phyloP scores from a whole-genome alignment of 148 eudicot species.

The Limonium bicolor region DNA sequence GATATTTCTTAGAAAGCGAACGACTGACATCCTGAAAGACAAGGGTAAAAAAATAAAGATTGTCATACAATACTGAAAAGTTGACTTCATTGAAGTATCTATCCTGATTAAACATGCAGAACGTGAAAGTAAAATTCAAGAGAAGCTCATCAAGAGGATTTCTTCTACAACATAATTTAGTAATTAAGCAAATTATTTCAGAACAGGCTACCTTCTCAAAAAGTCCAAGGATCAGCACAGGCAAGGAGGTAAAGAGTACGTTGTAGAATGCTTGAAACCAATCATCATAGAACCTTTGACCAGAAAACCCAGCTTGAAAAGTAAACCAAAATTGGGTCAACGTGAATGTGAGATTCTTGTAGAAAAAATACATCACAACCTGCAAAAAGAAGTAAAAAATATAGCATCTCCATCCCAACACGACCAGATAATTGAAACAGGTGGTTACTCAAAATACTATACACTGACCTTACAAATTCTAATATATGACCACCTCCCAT shows the following conservation, averaged over 20 bases:
- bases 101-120: not conserved
- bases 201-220: constrained; percentile 62
- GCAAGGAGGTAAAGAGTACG: constrained; percentile 81
- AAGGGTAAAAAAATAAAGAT: not conserved
- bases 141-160: too few relatives aligned
- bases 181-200: too few relatives aligned
- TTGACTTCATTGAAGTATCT: too few relatives aligned
- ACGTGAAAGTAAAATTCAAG: not conserved
- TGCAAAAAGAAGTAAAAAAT: constrained; percentile 20
- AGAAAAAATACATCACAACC: constrained; percentile 87
- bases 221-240: constrained; percentile 80
- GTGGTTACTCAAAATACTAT: not conserved
- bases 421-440: not conserved
- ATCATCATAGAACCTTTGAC: constrained; percentile 97
- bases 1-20: constrained; percentile 77
- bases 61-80: not conserved
- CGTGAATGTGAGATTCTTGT: constrained; percentile 91
- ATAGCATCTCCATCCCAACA: not conserved
- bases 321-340: constrained; percentile 97
- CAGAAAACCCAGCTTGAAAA: constrained; percentile 86
- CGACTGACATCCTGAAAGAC: constrained; percentile 77
- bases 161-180: too few relatives aligned
- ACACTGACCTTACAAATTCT: constrained; percentile 79
- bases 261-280: constrained; percentile 96
- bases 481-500: constrained; percentile 97